Conservation (phyloP, 2,329 filamentous ascomycete genomes). For the Chaetomiaceae sp. region DNA sequence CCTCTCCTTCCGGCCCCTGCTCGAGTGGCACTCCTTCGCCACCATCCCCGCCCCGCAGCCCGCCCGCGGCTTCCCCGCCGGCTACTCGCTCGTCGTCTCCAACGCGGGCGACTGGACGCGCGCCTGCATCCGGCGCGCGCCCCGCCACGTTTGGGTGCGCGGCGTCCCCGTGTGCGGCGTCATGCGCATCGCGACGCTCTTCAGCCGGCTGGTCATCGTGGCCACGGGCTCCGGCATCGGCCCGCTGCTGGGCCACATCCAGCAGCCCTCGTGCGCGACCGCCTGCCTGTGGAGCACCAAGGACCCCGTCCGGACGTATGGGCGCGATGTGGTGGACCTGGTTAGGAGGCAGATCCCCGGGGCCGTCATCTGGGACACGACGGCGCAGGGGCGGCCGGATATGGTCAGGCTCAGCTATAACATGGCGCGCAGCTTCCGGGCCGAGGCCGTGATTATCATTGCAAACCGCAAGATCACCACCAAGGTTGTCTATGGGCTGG, state of each 20-base stretch:
- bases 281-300: slow-evolving; percentile 40
- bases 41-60: slow-evolving; percentile 45
- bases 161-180: background rate
- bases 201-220: background rate
- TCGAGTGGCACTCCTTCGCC: slow-evolving; percentile 60
- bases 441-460: slow-evolving; percentile 34
- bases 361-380: slow-evolving; percentile 32
- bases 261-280: slow-evolving; percentile 51
- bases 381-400: slow-evolving; percentile 28
- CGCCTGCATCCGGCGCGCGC: background rate
- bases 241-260: slow-evolving; percentile 50
- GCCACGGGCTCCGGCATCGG: background rate
- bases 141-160: background rate
- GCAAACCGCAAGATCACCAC: slow-evolving; percentile 32
- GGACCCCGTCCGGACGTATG: slow-evolving; percentile 28
- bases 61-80: slow-evolving; percentile 48
- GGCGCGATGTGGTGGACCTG: slow-evolving; percentile 24
- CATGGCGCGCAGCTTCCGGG: slow-evolving; percentile 23
- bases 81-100: slow-evolving; percentile 36
- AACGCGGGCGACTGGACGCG: background rate
- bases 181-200: background rate
- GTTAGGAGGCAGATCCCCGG: slow-evolving; percentile 27
- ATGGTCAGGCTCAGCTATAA: slow-evolving; percentile 25
- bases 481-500: slow-evolving; percentile 31
- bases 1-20: slow-evolving; percentile 47